These are phyloP conservation scores for Cercospora brassicicola DNA, from an alignment of 2,329 filamentous ascomycete species.

Conservation along the genomic window DNA sequence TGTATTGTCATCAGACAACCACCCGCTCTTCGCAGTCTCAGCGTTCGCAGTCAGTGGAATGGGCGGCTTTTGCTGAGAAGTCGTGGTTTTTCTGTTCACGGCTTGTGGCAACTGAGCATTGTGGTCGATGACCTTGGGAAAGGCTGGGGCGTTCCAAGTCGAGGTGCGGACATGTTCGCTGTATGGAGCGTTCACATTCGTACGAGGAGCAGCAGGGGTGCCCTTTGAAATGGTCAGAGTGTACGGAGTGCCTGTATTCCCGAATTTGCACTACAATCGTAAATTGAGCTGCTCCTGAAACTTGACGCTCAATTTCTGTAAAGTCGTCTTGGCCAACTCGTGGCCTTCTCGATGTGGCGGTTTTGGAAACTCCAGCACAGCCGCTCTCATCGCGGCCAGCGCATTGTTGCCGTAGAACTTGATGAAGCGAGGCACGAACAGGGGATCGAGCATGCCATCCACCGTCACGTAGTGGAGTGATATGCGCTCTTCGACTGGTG, in stretches of 20 bases:
- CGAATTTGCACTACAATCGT: constrained; percentile 7
- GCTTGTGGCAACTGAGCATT: not conserved
- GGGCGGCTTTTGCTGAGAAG: not conserved
- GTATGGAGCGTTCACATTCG: not conserved
- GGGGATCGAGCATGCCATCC: constrained; percentile 59
- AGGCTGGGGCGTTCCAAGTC: not conserved
- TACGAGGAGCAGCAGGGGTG: not conserved
- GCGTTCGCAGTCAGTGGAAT: not conserved
- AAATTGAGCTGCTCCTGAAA: constrained; percentile 13
- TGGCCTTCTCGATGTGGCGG: constrained; percentile 13
- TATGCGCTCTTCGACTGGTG: constrained; percentile 56
- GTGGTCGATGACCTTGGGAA: not conserved
- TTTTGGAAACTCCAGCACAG: constrained; percentile 13
- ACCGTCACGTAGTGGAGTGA: constrained; percentile 53
- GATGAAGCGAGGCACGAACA: constrained; percentile 69
- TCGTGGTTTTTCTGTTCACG: not conserved
- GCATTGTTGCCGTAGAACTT: constrained; percentile 56
- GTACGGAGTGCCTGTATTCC: not conserved
- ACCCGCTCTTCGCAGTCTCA: not conserved
- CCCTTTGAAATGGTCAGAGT: not conserved
- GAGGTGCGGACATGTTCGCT: not conserved
- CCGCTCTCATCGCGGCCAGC: constrained; percentile 11
- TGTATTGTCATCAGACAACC: not conserved
- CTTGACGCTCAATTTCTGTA: constrained; percentile 5
- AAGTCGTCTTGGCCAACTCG: constrained; percentile 12